These are phyloP conservation scores for Blastobotrys proliferans DNA, from an alignment of 1,139 yeast species.

Conservation along the genomic window DNA sequence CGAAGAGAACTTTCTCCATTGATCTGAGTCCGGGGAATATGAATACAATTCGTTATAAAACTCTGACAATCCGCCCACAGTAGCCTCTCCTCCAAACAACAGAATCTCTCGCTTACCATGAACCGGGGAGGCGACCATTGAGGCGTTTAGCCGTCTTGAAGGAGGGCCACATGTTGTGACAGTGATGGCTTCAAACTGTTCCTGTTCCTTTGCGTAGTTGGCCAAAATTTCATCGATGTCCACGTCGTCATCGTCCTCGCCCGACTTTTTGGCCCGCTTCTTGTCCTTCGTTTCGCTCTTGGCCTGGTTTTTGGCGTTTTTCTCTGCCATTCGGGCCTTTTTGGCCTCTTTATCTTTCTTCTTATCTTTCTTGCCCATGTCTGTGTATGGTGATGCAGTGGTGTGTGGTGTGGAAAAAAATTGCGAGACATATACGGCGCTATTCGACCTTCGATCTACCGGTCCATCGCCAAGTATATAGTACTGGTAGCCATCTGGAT, in stretches of 20 bases:
- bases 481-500: too few species aligned
- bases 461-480: too few species aligned
- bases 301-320: constrained; percentile 66
- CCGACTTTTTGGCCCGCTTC: constrained; percentile 69
- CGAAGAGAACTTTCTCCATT: constrained; percentile 76
- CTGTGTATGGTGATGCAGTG: background rate
- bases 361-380: constrained; percentile 72
- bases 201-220: constrained; percentile 73
- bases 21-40: constrained; percentile 71
- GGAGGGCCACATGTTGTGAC: constrained; percentile 60
- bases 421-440: too few species aligned
- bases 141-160: constrained; percentile 62
- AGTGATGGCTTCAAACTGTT: constrained; percentile 65
- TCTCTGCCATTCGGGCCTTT: constrained; percentile 83
- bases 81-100: constrained; percentile 85
- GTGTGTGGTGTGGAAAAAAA: constrained; percentile 2
- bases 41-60: constrained; percentile 80
- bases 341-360: constrained; percentile 87
- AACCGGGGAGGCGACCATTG: constrained; percentile 71
- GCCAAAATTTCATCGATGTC: constrained; percentile 83
- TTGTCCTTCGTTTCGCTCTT: constrained; percentile 74
- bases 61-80: constrained; percentile 48
- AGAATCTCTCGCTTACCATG: constrained; percentile 75
- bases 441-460: too few species aligned
- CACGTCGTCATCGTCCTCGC: constrained; percentile 78